Conservation (phyloP, 192 early-diverging fungal species). For the Coemansia sp. region DNA sequence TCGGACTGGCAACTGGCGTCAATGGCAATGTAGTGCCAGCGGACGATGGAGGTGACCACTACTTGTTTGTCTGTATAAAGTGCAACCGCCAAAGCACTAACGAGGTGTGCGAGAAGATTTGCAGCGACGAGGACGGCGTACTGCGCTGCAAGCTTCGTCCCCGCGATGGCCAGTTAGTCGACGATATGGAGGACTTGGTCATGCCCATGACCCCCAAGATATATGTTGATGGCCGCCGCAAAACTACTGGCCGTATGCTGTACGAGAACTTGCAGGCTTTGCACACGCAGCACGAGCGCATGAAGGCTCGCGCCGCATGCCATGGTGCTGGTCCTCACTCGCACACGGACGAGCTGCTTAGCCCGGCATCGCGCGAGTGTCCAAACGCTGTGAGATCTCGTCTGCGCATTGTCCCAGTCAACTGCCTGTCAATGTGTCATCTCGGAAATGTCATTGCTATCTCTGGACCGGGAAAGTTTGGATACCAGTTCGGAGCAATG, state of each 20-base stretch:
- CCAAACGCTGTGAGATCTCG: slow-evolving; percentile 49
- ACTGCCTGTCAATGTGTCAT: slow-evolving; percentile 52
- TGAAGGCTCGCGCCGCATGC: slow-evolving; percentile 46
- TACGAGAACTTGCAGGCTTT: slow-evolving; percentile 51
- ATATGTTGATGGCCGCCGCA: slow-evolving; percentile 43
- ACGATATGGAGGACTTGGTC: slow-evolving; percentile 54
- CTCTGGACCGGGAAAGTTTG: slow-evolving; percentile 44
- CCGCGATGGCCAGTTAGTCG: slow-evolving; percentile 36
- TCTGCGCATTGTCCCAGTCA: slow-evolving; percentile 48
- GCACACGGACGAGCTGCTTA: slow-evolving; percentile 5
- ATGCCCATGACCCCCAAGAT: slow-evolving; percentile 53
- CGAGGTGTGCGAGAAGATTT: slow-evolving; percentile 55
- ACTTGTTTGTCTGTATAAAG: slow-evolving; percentile 53
- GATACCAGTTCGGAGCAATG: slow-evolving; percentile 54
- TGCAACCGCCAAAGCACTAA: slow-evolving; percentile 53
- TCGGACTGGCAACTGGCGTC: neutral
- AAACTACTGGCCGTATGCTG: slow-evolving; percentile 54
- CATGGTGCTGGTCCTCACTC: slow-evolving; percentile 31
- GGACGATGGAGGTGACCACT: slow-evolving; percentile 26
- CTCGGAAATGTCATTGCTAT: slow-evolving; percentile 49
- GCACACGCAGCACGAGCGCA: slow-evolving; percentile 48
- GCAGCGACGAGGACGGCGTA: slow-evolving; percentile 52
- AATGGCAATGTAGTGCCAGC: neutral
- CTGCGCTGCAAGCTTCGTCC: slow-evolving; percentile 49
- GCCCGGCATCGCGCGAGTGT: slow-evolving; percentile 28